phyloP scores from a whole-genome alignment of 495 filamentous ascomycete species.

The Neurospora pannonica region DNA sequence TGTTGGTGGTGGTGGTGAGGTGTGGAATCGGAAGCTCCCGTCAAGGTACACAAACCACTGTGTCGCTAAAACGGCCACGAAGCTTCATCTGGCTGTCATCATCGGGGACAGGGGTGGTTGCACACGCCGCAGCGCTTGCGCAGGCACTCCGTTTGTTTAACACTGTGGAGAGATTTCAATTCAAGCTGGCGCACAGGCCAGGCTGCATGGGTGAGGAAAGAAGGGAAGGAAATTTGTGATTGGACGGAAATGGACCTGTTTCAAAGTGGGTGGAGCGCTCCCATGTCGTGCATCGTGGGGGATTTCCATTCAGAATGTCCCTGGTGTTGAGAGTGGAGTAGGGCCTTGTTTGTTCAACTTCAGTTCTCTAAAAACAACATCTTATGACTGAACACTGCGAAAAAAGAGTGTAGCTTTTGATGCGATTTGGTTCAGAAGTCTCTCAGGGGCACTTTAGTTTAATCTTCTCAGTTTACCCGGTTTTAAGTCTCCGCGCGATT shows the following conservation, averaged over 20 bases:
- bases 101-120: background rate
- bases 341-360: background rate
- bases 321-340: background rate
- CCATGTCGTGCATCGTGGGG: background rate
- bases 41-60: background rate
- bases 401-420: too few species aligned
- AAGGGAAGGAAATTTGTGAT: background rate
- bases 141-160: background rate
- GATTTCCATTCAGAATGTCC: background rate
- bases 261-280: background rate
- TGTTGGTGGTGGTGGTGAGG: background rate
- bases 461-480: too few species aligned
- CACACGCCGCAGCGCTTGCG: background rate
- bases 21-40: background rate
- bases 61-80: conserved; percentile 23
- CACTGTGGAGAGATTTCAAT: background rate
- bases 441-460: background rate
- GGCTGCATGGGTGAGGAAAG: background rate
- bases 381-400: background rate
- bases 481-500: background rate
- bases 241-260: background rate
- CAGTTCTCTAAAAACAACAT: background rate
- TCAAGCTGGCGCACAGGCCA: background rate
- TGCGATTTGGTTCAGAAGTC: background rate
- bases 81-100: conserved; percentile 19